Conservation (phyloP, 2,329 filamentous ascomycete genomes). For the Calonectria crousiana region DNA sequence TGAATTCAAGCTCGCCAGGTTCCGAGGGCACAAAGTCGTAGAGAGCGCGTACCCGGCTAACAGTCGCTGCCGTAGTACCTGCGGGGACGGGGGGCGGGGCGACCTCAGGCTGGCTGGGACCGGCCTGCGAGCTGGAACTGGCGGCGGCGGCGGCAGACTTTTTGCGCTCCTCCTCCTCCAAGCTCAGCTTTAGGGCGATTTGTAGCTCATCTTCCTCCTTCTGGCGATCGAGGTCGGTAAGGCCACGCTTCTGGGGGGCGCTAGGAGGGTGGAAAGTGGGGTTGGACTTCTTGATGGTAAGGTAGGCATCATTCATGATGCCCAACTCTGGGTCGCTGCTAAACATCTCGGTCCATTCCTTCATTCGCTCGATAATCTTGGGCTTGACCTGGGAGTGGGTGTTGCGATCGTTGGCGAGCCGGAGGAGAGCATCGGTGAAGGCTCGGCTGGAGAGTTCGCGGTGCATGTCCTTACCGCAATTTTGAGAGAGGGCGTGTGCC, state of each 20-base stretch:
- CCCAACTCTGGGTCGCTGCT: constrained; percentile 88
- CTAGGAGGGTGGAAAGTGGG: constrained; percentile 92
- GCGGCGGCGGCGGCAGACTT: constrained; percentile 57
- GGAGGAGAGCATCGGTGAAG: constrained; percentile 92
- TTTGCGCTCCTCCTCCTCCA: constrained; percentile 85
- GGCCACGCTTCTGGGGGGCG: constrained; percentile 91
- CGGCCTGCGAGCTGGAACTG: constrained; percentile 47
- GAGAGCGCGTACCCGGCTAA: constrained; percentile 91
- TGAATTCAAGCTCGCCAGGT: constrained; percentile 93
- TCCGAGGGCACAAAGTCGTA: constrained; percentile 97
- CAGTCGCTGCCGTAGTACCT: constrained; percentile 94
- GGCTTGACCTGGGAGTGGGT: constrained; percentile 97
- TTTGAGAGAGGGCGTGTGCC: constrained; percentile 91
- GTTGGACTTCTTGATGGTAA: constrained; percentile 85
- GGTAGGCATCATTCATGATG: constrained; percentile 97
- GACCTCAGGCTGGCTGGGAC: constrained; percentile 56
- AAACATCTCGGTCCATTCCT: constrained; percentile 97
- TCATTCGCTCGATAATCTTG: constrained; percentile 97
- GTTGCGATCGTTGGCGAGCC: constrained; percentile 93
- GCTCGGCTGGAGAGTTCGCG: constrained; percentile 90
- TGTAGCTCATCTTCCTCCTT: constrained; percentile 98
- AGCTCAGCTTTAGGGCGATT: constrained; percentile 91
- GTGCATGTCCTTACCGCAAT: constrained; percentile 88
- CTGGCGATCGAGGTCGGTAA: constrained; percentile 89
- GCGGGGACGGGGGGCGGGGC: constrained; percentile 71